Base-by-base conservation (phyloP, 305 asterid genomes). In the Stenogyne calaminthoides region DNA sequence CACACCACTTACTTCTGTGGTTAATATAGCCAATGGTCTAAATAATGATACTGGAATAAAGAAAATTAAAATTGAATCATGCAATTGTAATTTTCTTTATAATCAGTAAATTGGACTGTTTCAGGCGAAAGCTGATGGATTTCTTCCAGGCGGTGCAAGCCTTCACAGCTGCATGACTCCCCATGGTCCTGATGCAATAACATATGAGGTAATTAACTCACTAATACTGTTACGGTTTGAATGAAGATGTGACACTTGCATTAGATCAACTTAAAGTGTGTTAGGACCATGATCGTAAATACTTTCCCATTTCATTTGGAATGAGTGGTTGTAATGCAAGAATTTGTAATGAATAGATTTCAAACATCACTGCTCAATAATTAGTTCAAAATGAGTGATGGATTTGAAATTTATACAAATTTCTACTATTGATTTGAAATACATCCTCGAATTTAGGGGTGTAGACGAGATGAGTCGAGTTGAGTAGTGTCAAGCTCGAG, bases 161-260 rank as follows among this genome's bases (percentile, higher is more conserved):
- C 99, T 95, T 20, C 98, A 95, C 77, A 92, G 95, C 81, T 89
- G 99, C 91, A 92, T 95, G 99, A 95, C 97, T 73, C 98, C 98
- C 51, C 99, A 95, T 76, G 98, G 99, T 37, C 99, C 97, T 11
- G 97, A 95, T 81, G 89, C 98, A 47, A 95, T 85, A 84, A 86
- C 99, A 25, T 95, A 74, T 7, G 99, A 95, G 98, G 98, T 94
- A 82, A 70, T 5, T 51, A 51, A 51, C 25, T 18, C 57, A 51
- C 11, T 51, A 16, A 7, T 49, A 44, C 63, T 67, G 25, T 66
- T 64, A 44, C 16, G 39, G 40, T 66, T 55, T 29, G n/a, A 27
- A 6, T 29, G 4, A 25, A 46, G 47, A n/a, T 7, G 8, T 6
- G 39, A 20, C 40, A 20, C 55, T 67, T 49, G 49, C 29, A 46